phyloP scores from a whole-genome alignment of 768 basidiomycete genomes.

The Mycena vitilis region DNA sequence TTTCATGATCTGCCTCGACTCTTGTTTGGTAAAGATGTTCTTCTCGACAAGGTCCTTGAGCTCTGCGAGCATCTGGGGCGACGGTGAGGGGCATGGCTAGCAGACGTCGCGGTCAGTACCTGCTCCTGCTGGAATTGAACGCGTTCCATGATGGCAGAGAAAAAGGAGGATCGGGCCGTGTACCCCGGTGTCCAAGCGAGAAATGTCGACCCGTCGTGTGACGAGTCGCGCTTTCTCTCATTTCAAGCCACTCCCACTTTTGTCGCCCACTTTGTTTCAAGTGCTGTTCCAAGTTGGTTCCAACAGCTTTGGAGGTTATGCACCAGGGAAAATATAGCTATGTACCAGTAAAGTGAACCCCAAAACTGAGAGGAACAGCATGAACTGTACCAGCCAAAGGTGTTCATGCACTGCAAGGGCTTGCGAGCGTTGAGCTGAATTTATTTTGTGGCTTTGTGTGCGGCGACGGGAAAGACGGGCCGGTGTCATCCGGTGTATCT shows the following conservation, averaged over 20 bases:
- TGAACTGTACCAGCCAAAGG: no score
- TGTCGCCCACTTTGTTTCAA: no score
- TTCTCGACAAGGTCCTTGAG: slow-evolving; percentile 92
- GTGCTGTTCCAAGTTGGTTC: no score
- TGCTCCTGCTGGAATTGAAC: slow-evolving; percentile 96
- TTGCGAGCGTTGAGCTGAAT: no score
- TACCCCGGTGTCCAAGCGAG: slow-evolving; percentile 18
- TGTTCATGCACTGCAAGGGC: no score
- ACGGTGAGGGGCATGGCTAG: slow-evolving; percentile 1
- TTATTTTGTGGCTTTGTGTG: no score
- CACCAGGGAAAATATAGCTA: no score
- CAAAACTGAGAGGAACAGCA: no score
- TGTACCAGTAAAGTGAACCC: no score
- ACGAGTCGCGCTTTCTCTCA: neutral
- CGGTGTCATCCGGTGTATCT: neutral
- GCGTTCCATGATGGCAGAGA: slow-evolving; percentile 77
- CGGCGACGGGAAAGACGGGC: neutral
- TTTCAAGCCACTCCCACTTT: no score
- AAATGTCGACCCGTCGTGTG: neutral
- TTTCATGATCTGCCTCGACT: slow-evolving; percentile 87
- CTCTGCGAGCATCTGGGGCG: slow-evolving; percentile 89
- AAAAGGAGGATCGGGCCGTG: slow-evolving; percentile 24
- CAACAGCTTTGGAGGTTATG: no score
- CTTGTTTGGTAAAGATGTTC: slow-evolving; percentile 86
- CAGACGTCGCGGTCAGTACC: slow-evolving; percentile 48